A percentile compares a stretch with the other conserved stretches of the same genome.
Evolutionary conservation across 2,329 filamentous ascomycete species (phyloP).

Genomic region (Drechslerella stenobrocha): DNA sequence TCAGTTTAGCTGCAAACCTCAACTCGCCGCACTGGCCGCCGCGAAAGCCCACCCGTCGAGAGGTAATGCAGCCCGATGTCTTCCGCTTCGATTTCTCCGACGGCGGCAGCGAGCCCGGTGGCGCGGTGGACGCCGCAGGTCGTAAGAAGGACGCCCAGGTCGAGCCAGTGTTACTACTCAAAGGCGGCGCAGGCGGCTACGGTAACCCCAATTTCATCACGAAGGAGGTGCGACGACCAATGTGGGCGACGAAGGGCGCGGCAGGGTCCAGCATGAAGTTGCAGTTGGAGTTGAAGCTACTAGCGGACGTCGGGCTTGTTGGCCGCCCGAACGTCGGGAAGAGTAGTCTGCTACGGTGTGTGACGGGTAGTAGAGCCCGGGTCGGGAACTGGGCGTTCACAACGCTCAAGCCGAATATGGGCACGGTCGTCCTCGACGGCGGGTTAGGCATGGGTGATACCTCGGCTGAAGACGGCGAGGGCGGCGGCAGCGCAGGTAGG

Average conservation of each 20-base stretch:
- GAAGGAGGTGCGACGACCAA: slow-evolving; percentile 72
- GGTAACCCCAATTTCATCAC: slow-evolving; percentile 93
- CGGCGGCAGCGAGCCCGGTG: not conserved
- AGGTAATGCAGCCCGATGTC: slow-evolving; percentile 31
- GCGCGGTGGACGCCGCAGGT: not conserved
- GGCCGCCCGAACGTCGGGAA: slow-evolving; percentile 96
- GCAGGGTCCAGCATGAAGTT: slow-evolving; percentile 75
- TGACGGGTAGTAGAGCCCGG: slow-evolving; percentile 85
- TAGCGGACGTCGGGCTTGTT: slow-evolving; percentile 92
- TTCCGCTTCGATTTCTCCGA: slow-evolving; percentile 59
- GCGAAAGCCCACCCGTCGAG: slow-evolving; percentile 12
- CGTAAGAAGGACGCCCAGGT: slow-evolving; percentile 63
- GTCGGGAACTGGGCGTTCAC: slow-evolving; percentile 97
- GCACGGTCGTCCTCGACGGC: slow-evolving; percentile 84
- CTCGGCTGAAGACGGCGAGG: slow-evolving; percentile 57
- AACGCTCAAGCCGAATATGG: slow-evolving; percentile 90
- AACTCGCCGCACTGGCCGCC: slow-evolving; percentile 50
- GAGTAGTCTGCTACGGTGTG: slow-evolving; percentile 81
- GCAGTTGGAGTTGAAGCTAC: slow-evolving; percentile 87
- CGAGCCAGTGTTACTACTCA: slow-evolving; percentile 79
- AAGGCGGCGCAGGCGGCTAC: slow-evolving; percentile 83
- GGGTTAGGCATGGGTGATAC: slow-evolving; percentile 55
- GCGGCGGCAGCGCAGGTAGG: slow-evolving; percentile 58
- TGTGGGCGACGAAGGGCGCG: slow-evolving; percentile 87
- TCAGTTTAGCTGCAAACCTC: slow-evolving; percentile 49